Evolutionary conservation across 1,284 basidiomycete species (phyloP), one percentile per base, ranked within the genome.

Genomic region (Puccinia triticina): DNA sequence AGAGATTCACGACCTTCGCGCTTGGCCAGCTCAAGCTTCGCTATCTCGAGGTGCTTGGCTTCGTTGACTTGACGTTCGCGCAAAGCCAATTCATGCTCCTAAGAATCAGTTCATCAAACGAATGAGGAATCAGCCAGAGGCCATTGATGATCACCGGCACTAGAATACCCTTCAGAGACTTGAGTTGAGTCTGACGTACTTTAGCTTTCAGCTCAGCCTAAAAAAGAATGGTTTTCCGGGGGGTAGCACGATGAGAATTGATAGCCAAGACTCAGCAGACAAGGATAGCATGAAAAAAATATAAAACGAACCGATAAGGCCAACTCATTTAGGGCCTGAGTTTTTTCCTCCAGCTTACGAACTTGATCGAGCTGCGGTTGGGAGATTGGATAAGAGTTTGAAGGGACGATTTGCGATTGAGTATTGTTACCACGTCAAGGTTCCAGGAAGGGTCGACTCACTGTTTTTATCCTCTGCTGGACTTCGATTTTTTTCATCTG

Each of bases 321-420:
- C 50, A 73, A 43, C 66, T 81, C 78, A 46, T 74, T 81, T 26
- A 81, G 61, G n/a, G 67, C 71, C 74, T 81, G 78, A 64, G 69
- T 81, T 64, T 72, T 74, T 26, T 55, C 78, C 53, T 81, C 78
- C 29, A 81, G 14, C 43, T 81, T 81, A 34, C 78, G 67, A 23
- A 74, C 71, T 71, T 81, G 66, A 23, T 81, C 78, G 67, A 81
- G 71, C 78, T 81, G n/a, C 40, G 26, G n/a, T 73, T 71, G 40
- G 50, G 18, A 61, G 40, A 21, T 18, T 1, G 57, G 32, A 7
- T 66, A 26, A 77, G 29, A 46, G 34, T n/a, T 26, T 64, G 59
- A 8, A 46, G 21, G 16, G 7, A 8, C 48, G 57, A 59, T 46
- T 64, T 72, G 50, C 37, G 12, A 21, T 12, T 75, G 29, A 75